Percentiles rank a stretch among this genome's conserved stretches.
These are phyloP conservation scores for Wallemia mellicola DNA, from an alignment of 1,284 basidiomycete species.

Conservation along the genomic window DNA sequence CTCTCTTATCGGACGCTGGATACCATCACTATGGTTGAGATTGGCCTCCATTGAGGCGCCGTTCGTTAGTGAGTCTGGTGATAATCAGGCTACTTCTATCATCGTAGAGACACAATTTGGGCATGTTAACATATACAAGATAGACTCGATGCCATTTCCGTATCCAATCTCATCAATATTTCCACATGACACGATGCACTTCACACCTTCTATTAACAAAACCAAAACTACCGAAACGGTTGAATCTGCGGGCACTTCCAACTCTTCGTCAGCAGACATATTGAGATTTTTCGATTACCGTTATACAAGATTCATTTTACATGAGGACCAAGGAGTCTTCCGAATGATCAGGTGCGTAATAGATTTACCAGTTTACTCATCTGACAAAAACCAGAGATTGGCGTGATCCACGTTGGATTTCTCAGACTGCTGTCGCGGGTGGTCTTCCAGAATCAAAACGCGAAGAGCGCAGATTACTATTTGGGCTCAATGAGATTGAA, in stretches of 20 bases:
- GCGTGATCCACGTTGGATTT: slow-evolving; percentile 56
- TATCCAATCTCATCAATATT: slow-evolving; percentile 52
- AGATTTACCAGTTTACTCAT: not conserved
- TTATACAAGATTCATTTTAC: slow-evolving; percentile 67
- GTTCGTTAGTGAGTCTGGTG: slow-evolving; percentile 32
- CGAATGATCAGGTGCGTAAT: slow-evolving; percentile 36
- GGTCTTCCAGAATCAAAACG: slow-evolving; percentile 29
- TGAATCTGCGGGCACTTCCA: slow-evolving; percentile 12
- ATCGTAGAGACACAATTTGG: slow-evolving; percentile 71
- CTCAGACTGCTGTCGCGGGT: slow-evolving; percentile 27
- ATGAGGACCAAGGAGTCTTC: slow-evolving; percentile 57
- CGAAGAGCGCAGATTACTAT: slow-evolving; percentile 38
- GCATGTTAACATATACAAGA: slow-evolving; percentile 43
- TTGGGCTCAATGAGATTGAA: slow-evolving; percentile 69
- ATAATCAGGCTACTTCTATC: slow-evolving; percentile 32
- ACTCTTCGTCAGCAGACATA: slow-evolving; percentile 15
- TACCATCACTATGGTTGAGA: slow-evolving; percentile 61
- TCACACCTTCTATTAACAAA: slow-evolving; percentile 4
- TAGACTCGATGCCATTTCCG: slow-evolving; percentile 36
- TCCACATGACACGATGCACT: slow-evolving; percentile 12
- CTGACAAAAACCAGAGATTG: slow-evolving; percentile 34
- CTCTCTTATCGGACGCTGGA: slow-evolving; percentile 68
- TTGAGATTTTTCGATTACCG: slow-evolving; percentile 39
- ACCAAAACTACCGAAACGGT: slow-evolving; percentile 11
- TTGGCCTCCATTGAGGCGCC: slow-evolving; percentile 59